Base-by-base conservation (phyloP, 805 yeast species). In the Ogataea ramenticola region DNA sequence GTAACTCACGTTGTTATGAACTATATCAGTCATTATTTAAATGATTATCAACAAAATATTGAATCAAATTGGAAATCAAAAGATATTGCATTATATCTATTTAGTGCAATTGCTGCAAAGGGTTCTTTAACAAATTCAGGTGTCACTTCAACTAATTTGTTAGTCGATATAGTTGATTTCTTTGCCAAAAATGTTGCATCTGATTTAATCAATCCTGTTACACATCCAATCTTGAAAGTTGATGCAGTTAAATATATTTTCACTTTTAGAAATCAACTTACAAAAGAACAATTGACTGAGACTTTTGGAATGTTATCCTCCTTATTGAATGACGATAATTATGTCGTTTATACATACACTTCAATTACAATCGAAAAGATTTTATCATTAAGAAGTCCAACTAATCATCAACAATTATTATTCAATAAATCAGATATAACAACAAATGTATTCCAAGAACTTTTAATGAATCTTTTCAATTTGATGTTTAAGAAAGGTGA, bases 221-320 rank as follows among this genome's bases (percentile, higher is more conserved):
- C 77, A 3, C 83, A 83, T 55, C 89, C 96, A 11, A 86, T 93
- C 41, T 70, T 93, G 52, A 82, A 80, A 55, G 91, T 89, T 40
- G 98, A 91, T 64, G 95, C 99, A 3, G 88, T 93, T 61, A 87
- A 88, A 60, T 95, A 84, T 60, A 83, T 93, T 46, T 81, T 84
- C 66, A 80, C 81, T 2, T 93, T 93, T 67, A 77, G 99, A 68
- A 90, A 91, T 61, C 99, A 93, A 67, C 70, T 93, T 46, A 87
- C 93, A 7, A 90, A 89, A 57, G 83, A 76, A 9, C 97, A 91
- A 60, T 68, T 93, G 27, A 60, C 79, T 10, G 83, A 86, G 47
- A 80, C 93, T 1, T 72, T 93, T 62, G 96, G 96, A 15, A 67
- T 87, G 36, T 67, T 93, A 47, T 78, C 88, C 11, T 71, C 73